Evolutionary conservation across 805 yeast genomes (phyloP), one percentile per base, ranked within the genome.

Genomic region (Jamesozyma jinghongensis): DNA sequence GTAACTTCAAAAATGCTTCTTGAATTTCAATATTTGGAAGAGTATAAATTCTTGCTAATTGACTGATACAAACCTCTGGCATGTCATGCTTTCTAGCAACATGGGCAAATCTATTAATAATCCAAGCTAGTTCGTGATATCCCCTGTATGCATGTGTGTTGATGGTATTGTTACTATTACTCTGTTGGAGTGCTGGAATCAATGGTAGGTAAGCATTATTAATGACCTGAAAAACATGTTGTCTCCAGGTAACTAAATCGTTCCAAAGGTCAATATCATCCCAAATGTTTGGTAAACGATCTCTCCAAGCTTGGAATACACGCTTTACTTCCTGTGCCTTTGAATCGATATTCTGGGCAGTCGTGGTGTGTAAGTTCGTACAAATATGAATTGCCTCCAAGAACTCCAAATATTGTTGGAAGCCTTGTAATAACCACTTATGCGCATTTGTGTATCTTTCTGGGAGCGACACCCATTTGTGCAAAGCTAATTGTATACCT

Each of bases 51-150:
- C 88, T 83, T 2, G 95, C 84, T 57, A 92, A 68, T 58, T 92
- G 97, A 47, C 78, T 83, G 48, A 90, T 79, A 66, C 98, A 92
- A 31, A 94, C 98, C 42, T 92, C 97, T 2, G 95, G 85, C 94
- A 92, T 85, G 48, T 85, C 81, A 61, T 92, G 99, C 61, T 87
- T 86, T 48, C 98, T 75, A 0, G 98, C 97, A 40, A 94, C 97
- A 66, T 92, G 98, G 0, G 99, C 98, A 69, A 92, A 92, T 40
- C 97, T 68, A 63, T 92, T 92, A 54, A 92, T 90, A 6, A 92
- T 95, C 97, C 98, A 94, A 0, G 98, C 98, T 61, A 90, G 86
- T 63, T 92, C 99, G 60, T 92, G 99, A 65, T 85, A 92, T 1
- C 99, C 99, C 49, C 98, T 73, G 63, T 90, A 94, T 1, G 96